These are phyloP conservation scores for Diplotaxis tenuifolia DNA, from an alignment of 345 rosid genomes.

Conservation along the genomic window DNA sequence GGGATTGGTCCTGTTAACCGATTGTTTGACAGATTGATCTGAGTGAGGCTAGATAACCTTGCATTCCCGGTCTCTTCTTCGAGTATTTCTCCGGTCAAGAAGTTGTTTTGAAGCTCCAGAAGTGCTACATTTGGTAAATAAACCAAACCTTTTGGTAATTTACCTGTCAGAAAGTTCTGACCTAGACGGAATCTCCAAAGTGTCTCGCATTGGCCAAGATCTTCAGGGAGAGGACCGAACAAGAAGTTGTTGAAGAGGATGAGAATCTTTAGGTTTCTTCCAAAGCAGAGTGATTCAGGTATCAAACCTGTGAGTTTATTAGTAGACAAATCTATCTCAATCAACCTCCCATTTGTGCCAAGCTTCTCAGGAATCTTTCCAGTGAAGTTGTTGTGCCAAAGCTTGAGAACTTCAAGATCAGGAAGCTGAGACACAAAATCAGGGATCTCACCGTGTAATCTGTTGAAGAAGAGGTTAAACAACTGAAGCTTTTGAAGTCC, in stretches of 20 bases:
- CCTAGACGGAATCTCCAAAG: conserved; percentile 69
- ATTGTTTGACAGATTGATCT: conserved; percentile 74
- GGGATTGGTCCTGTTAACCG: conserved; percentile 68
- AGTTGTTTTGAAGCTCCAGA: conserved; percentile 75
- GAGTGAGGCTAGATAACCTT: conserved; percentile 44
- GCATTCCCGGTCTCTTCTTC: conserved; percentile 32
- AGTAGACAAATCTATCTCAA: conserved; percentile 72
- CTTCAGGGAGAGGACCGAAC: conserved; percentile 75
- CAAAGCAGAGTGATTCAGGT: conserved; percentile 55
- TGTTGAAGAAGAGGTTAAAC: conserved; percentile 48
- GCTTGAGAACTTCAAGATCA: conserved; percentile 52
- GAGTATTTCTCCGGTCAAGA: conserved; percentile 53
- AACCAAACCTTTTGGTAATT: conserved; percentile 65
- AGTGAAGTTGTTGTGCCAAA: conserved; percentile 91
- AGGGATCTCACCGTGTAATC: conserved; percentile 70
- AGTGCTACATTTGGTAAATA: conserved; percentile 62
- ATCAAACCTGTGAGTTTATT: conserved; percentile 83
- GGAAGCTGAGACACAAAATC: conserved; percentile 56
- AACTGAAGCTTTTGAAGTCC: conserved; percentile 58
- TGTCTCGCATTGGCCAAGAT: conserved; percentile 63
- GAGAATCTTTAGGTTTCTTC: conserved; percentile 52
- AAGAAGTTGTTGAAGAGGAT: conserved; percentile 82
- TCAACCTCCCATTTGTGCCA: conserved; percentile 64
- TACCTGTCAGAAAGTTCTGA: conserved; percentile 71
- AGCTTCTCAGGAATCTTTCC: conserved; percentile 72